phyloP scores from a whole-genome alignment of 257 asterid species.

The Agastache rugosa region DNA sequence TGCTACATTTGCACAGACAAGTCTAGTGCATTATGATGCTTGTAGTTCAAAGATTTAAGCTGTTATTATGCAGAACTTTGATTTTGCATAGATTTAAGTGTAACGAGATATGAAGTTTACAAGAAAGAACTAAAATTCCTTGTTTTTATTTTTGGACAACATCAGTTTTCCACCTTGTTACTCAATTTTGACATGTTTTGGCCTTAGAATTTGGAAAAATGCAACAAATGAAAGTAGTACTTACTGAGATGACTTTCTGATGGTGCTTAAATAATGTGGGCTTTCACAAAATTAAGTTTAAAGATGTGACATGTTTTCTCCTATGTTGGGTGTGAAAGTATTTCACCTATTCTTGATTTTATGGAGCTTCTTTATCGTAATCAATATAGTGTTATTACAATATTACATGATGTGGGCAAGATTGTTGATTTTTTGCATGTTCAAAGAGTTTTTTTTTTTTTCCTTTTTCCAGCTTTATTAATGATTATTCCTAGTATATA shows the following conservation, averaged over 20 bases:
- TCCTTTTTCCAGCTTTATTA: too few relatives aligned
- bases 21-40: neutral
- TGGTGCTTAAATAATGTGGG: neutral
- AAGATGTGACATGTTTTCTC: neutral
- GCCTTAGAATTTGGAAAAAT: neutral
- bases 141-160: slow-evolving; percentile 9
- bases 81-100: neutral
- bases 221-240: neutral
- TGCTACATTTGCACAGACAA: too few relatives aligned
- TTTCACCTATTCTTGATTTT: too few relatives aligned
- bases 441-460: too few relatives aligned
- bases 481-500: too few relatives aligned
- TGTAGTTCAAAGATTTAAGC: neutral
- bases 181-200: neutral
- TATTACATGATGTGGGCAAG: too few relatives aligned
- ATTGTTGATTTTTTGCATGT: too few relatives aligned
- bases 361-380: too few relatives aligned
- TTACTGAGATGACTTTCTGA: neutral
- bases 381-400: too few relatives aligned
- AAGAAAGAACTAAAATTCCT: neutral
- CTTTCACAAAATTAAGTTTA: neutral
- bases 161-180: neutral
- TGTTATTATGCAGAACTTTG: neutral
- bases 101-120: neutral
- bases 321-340: neutral